phyloP scores from a whole-genome alignment of 1,139 yeast species.

The Debaryomyces nepalensis region DNA sequence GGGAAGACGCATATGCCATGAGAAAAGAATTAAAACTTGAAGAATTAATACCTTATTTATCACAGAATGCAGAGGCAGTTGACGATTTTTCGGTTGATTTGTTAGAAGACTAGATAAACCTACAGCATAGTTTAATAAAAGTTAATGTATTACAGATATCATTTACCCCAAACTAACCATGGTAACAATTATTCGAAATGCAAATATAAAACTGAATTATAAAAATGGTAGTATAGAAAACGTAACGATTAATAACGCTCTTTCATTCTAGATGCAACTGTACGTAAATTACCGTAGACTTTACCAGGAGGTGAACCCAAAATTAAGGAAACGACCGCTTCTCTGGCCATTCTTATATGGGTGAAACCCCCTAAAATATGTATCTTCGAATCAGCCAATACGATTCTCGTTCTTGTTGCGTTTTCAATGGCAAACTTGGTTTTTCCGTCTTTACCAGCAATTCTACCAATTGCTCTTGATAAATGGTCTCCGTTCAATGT shows the following conservation, averaged over 20 bases:
- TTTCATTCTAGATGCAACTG: constrained; percentile 95
- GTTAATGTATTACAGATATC: constrained; percentile 10
- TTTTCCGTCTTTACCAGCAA: constrained; percentile 99
- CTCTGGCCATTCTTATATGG: constrained; percentile 96
- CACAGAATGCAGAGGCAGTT: constrained; percentile 47
- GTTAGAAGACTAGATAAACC: constrained; percentile 23
- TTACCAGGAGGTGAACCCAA: constrained; percentile 99
- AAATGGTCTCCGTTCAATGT: constrained; percentile 94
- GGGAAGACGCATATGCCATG: constrained; percentile 99
- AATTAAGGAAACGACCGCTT: constrained; percentile 90
- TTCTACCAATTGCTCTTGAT: constrained; percentile 98
- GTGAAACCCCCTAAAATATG: constrained; percentile 97
- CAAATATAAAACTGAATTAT: constrained; percentile 9
- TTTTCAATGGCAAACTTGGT: constrained; percentile 98
- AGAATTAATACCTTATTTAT: constrained; percentile 61
- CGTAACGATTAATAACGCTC: constrained; percentile 72
- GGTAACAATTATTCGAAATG: constrained; percentile 11
- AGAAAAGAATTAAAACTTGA: constrained; percentile 64
- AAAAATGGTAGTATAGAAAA: constrained; percentile 2
- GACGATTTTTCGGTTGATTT: constrained; percentile 58
- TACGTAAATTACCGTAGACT: constrained; percentile 95
- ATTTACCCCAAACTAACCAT: constrained; percentile 7
- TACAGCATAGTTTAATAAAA: constrained; percentile 10
- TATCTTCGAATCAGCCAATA: constrained; percentile 92
- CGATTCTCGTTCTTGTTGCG: constrained; percentile 97